These are phyloP conservation scores for Lentinula raphanica DNA, from an alignment of 768 basidiomycete genomes.

Conservation along the genomic window DNA sequence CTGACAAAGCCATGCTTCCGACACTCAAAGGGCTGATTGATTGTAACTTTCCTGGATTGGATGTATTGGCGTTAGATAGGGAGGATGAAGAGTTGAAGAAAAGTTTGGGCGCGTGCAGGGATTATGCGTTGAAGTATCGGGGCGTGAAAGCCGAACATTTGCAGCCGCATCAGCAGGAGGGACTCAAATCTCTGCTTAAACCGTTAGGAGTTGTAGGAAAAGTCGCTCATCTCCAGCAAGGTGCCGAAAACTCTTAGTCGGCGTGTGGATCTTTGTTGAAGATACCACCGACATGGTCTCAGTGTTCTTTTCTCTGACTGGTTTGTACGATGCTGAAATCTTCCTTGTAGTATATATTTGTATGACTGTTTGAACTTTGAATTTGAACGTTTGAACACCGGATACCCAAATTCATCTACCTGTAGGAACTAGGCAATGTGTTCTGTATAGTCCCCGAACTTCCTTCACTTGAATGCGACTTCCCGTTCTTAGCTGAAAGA, in stretches of 20 bases:
- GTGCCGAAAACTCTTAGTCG: not conserved
- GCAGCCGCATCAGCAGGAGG: slow-evolving; percentile 53
- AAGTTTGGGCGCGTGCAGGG: slow-evolving; percentile 63
- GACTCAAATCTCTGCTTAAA: slow-evolving; percentile 47
- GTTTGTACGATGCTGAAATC: no score
- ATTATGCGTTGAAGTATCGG: slow-evolving; percentile 57
- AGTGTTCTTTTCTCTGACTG: no score
- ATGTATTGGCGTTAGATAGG: slow-evolving; percentile 47
- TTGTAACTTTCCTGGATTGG: slow-evolving; percentile 67
- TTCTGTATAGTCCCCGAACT: no score
- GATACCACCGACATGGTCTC: no score
- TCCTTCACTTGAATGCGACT: no score
- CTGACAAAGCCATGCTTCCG: slow-evolving; percentile 58
- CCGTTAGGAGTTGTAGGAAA: slow-evolving; percentile 11
- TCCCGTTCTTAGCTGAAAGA: no score
- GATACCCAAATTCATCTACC: no score
- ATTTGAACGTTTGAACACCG: no score
- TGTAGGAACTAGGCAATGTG: no score
- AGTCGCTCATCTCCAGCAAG: not conserved
- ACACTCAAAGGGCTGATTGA: slow-evolving; percentile 57
- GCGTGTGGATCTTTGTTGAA: no score
- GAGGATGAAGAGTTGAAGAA: slow-evolving; percentile 50
- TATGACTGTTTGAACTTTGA: no score
- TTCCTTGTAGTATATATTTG: no score
- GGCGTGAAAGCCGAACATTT: slow-evolving; percentile 57